Evolutionary conservation across 805 yeast species (phyloP), one percentile per base, ranked within the genome.

Genomic region (Kockiozyma suomiensis): DNA sequence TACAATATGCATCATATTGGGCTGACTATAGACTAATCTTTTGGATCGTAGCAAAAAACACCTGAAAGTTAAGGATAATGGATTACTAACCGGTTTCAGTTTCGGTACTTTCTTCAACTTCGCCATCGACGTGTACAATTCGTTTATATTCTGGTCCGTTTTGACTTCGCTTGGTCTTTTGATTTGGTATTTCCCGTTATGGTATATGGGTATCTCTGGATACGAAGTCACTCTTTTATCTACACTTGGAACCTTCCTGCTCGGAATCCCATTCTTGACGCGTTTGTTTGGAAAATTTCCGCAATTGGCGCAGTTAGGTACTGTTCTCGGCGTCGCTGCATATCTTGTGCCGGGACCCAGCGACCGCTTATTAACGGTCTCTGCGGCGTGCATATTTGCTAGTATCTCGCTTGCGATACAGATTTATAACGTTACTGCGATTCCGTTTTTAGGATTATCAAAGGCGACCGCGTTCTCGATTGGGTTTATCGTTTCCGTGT

Each of bases 191-290:
- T 94, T 94, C 80, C 99, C 99, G 10, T 78, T 94, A 64, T 94
- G 99, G 99, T 83, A 88, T 71, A 91, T 94, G 97, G 98, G 97
- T 5, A 87, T 94, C 57, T 88, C 96, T 1, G 99, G 99, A 3
- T 92, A 88, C 72, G 99, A 94, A 75, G 87, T 87, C 0, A 81
- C 85, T 2, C 78, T 90, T 49, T 70, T 83, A 5, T 75, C 84
- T 23, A 76, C 85, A 40, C 55, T 84, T 10, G 80, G 88, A 2
- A 90, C 96, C 1, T 60, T 85, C 13, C 42, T 88, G 1, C 74
- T 87, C 28, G 74, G 74, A 3, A 65, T 85, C 15, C 79, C 83
- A 15, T 75, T 76, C n/a, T 33, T 80, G 2, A 76, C 80, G 58
- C 65, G 65, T 7, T 62, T 81, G 8, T 75, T 82, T 47, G 70